phyloP scores from a whole-genome alignment of 2,329 filamentous ascomycete species.

The Colletotrichum shisoi region DNA sequence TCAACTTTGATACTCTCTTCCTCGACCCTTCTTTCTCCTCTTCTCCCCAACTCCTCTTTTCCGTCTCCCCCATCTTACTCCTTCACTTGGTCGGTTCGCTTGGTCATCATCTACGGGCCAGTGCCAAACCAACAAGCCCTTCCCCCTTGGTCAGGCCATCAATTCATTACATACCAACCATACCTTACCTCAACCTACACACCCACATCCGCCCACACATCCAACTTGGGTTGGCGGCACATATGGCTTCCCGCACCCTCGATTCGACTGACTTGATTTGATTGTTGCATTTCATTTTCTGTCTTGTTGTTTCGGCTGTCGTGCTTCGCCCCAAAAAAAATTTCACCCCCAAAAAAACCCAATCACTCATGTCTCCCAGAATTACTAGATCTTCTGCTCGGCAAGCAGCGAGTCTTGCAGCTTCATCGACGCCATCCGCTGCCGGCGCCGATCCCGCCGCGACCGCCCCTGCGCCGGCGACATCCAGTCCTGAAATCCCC shows the following conservation, averaged over 20 bases:
- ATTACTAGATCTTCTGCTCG: slow-evolving; percentile 94
- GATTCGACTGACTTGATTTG: slow-evolving; percentile 24
- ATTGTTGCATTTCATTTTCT: slow-evolving; percentile 33
- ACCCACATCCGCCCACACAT: slow-evolving; percentile 26
- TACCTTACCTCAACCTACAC: slow-evolving; percentile 32
- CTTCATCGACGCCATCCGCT: slow-evolving; percentile 54
- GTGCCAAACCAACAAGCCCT: slow-evolving; percentile 17
- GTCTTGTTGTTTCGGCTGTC: slow-evolving; percentile 22
- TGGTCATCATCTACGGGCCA: slow-evolving; percentile 24
- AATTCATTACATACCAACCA: slow-evolving; percentile 26
- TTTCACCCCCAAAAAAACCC: slow-evolving; percentile 32
- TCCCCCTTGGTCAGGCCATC: slow-evolving; percentile 18
- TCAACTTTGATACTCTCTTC: slow-evolving; percentile 16
- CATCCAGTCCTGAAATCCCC: slow-evolving; percentile 53
- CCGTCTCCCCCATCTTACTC: background rate
- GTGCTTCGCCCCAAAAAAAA: slow-evolving; percentile 32
- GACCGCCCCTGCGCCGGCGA: slow-evolving; percentile 52
- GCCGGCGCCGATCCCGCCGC: slow-evolving; percentile 52
- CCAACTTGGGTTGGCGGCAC: slow-evolving; percentile 26
- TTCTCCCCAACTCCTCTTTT: slow-evolving; percentile 5
- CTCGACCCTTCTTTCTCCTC: slow-evolving; percentile 17
- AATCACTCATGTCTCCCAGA: slow-evolving; percentile 91
- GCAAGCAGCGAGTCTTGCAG: slow-evolving; percentile 75
- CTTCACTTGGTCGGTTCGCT: background rate
- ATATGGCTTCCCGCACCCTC: slow-evolving; percentile 26